These are phyloP conservation scores for Pseudocohnilembus persalinus DNA, from an alignment of 169 alveolate genomes.

Conservation along the genomic window DNA sequence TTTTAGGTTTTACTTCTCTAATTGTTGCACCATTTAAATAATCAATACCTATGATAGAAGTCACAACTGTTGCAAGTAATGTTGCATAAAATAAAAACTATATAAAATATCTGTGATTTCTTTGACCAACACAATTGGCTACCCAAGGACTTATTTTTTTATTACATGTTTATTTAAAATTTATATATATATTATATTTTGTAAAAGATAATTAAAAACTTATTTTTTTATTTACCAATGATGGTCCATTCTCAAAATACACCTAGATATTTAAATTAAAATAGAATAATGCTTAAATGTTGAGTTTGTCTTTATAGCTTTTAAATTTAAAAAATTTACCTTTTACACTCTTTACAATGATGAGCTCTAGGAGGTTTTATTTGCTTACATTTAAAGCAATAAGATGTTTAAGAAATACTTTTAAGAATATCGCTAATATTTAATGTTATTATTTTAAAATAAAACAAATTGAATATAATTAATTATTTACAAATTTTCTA, in stretches of 20 bases:
- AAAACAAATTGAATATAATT: no score
- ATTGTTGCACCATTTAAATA: not conserved
- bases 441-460: not conserved
- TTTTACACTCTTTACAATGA: constrained; percentile 24
- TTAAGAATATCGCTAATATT: not conserved
- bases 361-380: constrained; percentile 21
- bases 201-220: not conserved
- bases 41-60: constrained; percentile 2
- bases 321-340: not conserved
- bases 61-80: not conserved
- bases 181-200: no score
- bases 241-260: constrained; percentile 30
- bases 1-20: not conserved
- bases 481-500: not conserved
- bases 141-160: constrained; percentile 18
- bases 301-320: not conserved
- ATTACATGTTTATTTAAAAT: no score
- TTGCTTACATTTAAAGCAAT: constrained; percentile 14
- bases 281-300: not conserved
- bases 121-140: constrained; percentile 21
- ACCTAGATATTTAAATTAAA: constrained; percentile 2
- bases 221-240: constrained; percentile 5
- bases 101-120: constrained; percentile 16
- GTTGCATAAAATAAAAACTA: constrained; percentile 14
- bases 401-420: constrained; percentile 12